Percentiles rank a stretch among this genome's conserved stretches.
These are phyloP conservation scores for Trichoderma orchidacearum DNA, from an alignment of 495 filamentous ascomycete genomes.

Conservation along the genomic window DNA sequence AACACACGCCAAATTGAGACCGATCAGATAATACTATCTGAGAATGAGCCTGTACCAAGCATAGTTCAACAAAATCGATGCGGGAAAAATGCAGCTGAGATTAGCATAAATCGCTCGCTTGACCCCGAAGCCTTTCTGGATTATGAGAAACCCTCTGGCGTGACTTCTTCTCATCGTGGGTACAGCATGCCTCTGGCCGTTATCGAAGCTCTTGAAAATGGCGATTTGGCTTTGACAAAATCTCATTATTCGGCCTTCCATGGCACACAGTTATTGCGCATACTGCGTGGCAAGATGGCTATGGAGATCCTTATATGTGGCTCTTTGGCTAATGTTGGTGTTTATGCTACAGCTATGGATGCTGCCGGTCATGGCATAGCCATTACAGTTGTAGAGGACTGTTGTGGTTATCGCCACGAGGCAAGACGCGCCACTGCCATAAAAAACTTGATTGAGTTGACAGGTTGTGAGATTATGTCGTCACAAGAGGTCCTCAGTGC, in stretches of 20 bases:
- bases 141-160: not conserved
- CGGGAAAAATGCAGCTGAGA: not conserved
- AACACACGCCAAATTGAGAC: conserved; percentile 39
- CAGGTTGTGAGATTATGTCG: conserved; percentile 53
- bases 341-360: conserved; percentile 87
- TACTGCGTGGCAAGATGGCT: conserved; percentile 62
- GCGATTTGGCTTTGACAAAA: conserved; percentile 64
- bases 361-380: conserved; percentile 76
- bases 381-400: conserved; percentile 79
- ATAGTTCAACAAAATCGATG: not conserved
- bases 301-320: conserved; percentile 91
- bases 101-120: conserved; percentile 4
- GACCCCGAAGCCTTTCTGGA: conserved; percentile 18
- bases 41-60: conserved; percentile 8
- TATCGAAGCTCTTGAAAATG: conserved; percentile 37
- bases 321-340: conserved; percentile 72
- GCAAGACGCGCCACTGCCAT: conserved; percentile 63
- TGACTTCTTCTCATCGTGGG: conserved; percentile 34
- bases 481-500: conserved; percentile 42
- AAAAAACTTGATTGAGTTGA: conserved; percentile 58
- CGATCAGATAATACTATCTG: conserved; percentile 29
- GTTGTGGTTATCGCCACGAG: conserved; percentile 68
- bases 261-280: conserved; percentile 53
- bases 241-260: conserved; percentile 79
- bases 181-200: conserved; percentile 51